A percentile compares a stretch with the other conserved stretches of the same genome.
Evolutionary conservation across 2,329 filamentous ascomycete species (phyloP).

Genomic region (Aspergillus chevalieri): DNA sequence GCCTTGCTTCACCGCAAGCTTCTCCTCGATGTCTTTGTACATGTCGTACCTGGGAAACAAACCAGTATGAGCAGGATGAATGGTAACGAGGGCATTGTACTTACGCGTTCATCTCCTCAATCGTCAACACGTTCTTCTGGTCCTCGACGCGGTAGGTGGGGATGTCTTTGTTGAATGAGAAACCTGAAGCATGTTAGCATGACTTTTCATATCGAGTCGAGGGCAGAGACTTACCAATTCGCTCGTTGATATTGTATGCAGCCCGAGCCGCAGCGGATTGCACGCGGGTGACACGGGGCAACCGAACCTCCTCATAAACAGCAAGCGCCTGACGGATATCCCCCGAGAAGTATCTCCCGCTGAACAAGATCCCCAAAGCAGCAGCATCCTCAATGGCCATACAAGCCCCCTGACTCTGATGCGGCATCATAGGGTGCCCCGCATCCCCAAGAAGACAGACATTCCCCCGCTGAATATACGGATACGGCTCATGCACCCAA

Average conservation of each 20-base stretch:
- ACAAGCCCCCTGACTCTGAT: slow-evolving; percentile 64
- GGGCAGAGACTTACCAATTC: slow-evolving; percentile 44
- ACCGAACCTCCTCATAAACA: slow-evolving; percentile 49
- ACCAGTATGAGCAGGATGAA: background rate
- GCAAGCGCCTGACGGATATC: slow-evolving; percentile 44
- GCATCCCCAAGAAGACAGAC: slow-evolving; percentile 61
- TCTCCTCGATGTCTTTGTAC: slow-evolving; percentile 51
- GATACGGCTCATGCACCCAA: slow-evolving; percentile 60
- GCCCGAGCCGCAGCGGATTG: slow-evolving; percentile 55
- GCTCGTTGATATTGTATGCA: slow-evolving; percentile 57
- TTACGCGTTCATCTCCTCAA: slow-evolving; percentile 63
- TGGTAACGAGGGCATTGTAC: slow-evolving; percentile 16
- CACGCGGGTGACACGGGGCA: slow-evolving; percentile 52
- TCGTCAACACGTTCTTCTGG: slow-evolving; percentile 56
- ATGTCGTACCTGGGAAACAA: slow-evolving; percentile 48
- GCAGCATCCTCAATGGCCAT: slow-evolving; percentile 64
- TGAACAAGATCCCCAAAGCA: slow-evolving; percentile 57
- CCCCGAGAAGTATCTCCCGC: slow-evolving; percentile 41
- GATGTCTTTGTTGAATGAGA: slow-evolving; percentile 55
- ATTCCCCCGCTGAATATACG: slow-evolving; percentile 47
- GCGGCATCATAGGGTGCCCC: slow-evolving; percentile 63
- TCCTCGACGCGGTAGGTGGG: slow-evolving; percentile 58
- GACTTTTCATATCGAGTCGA: background rate
- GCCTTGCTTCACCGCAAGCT: slow-evolving; percentile 29
- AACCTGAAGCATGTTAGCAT: slow-evolving; percentile 40